Evolutionary conservation across 495 filamentous ascomycete species (phyloP).

Genomic region (Lepidopterella palustris): DNA sequence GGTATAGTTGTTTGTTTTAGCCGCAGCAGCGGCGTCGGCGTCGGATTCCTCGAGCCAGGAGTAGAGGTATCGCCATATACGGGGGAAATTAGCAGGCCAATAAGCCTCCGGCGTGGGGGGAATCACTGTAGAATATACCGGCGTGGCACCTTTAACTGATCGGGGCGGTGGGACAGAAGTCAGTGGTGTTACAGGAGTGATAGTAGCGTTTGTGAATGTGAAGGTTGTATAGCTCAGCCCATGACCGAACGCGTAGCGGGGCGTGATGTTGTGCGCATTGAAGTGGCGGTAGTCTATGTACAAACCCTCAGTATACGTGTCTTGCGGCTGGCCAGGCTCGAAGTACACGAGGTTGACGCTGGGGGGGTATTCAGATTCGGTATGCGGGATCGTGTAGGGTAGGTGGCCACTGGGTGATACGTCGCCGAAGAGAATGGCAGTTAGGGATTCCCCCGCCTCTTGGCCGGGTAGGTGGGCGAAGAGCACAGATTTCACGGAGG

Average conservation of each 20-base stretch:
- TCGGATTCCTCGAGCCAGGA: conserved; percentile 52
- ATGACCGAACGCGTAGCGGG: conserved; percentile 62
- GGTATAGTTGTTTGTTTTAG: conserved; percentile 19
- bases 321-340: conserved; percentile 60
- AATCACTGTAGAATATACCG: conserved; percentile 50
- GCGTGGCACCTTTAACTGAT: conserved; percentile 47
- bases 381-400: conserved; percentile 72
- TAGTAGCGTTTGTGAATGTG: conserved; percentile 41
- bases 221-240: conserved; percentile 59
- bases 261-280: conserved; percentile 50
- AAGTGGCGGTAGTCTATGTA: conserved; percentile 65
- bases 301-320: conserved; percentile 62
- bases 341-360: conserved; percentile 50
- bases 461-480: conserved; percentile 75
- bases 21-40: conserved; percentile 28
- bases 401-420: conserved; percentile 72
- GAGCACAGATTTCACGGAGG: conserved; percentile 66
- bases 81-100: conserved; percentile 53
- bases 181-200: conserved; percentile 41
- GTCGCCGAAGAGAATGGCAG: conserved; percentile 69
- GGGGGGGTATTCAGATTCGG: conserved; percentile 55
- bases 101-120: conserved; percentile 57
- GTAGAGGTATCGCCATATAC: conserved; percentile 71
- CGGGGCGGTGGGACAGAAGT: conserved; percentile 50
- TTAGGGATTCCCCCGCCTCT: conserved; percentile 69